These are phyloP conservation scores for Ganoderma sp. DNA, from an alignment of 1,284 basidiomycete genomes.

Conservation along the genomic window DNA sequence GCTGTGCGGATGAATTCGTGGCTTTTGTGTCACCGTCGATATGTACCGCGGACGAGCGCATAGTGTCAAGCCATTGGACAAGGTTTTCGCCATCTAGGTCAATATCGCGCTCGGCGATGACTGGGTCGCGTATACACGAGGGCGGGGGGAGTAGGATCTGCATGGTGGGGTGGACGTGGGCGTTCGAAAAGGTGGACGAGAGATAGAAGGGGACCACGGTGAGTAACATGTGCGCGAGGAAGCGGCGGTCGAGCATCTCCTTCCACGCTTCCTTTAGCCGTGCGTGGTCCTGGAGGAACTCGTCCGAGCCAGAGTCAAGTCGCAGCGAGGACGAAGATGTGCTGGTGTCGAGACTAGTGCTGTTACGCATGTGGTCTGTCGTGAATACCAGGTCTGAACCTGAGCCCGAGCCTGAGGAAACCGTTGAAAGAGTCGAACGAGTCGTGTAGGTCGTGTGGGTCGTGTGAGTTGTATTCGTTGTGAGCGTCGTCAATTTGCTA, in stretches of 20 bases:
- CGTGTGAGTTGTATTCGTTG: constrained; percentile 9
- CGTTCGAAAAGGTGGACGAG: constrained; percentile 59
- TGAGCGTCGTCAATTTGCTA: constrained; percentile 21
- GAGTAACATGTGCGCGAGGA: constrained; percentile 59
- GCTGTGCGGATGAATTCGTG: constrained; percentile 17
- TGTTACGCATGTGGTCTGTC: constrained; percentile 22
- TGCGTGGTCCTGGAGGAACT: constrained; percentile 65
- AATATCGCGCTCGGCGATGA: constrained; percentile 10
- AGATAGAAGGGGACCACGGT: constrained; percentile 74
- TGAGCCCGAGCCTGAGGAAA: constrained; percentile 14
- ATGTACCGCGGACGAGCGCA: constrained; percentile 24
- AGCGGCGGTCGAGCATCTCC: constrained; percentile 65
- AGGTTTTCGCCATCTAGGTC: constrained; percentile 17
- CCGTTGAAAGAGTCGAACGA: not conserved
- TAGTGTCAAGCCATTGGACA: constrained; percentile 24
- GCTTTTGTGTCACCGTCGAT: constrained; percentile 16
- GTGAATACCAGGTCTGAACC: constrained; percentile 21
- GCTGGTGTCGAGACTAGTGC: constrained; percentile 22
- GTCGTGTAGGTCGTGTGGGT: constrained; percentile 12
- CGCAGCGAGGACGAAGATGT: constrained; percentile 19
- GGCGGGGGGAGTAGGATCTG: constrained; percentile 63
- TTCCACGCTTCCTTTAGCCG: constrained; percentile 69
- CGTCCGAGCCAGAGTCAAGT: constrained; percentile 15
- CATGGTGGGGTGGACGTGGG: constrained; percentile 56
- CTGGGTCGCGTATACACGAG: constrained; percentile 36